Evolutionary conservation across 225 moss, liverwort and hornwort species (phyloP).

Genomic region (Pleurozium schreberi): DNA sequence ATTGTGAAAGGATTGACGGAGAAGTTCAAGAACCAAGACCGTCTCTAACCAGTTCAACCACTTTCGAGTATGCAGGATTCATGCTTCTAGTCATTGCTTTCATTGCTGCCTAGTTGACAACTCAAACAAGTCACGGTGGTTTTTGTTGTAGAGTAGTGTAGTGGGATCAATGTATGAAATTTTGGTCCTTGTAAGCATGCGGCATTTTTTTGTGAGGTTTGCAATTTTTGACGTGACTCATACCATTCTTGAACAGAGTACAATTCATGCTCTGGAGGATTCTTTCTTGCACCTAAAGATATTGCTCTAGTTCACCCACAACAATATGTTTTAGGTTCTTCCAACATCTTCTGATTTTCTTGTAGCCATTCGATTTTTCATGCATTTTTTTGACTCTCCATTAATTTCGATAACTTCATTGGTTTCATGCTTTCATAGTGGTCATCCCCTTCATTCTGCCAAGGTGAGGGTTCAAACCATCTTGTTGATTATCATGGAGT

Average conservation of each 20-base stretch:
- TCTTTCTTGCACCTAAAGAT: background rate
- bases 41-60: constrained; percentile 31
- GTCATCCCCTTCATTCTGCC: background rate
- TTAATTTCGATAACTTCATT: background rate
- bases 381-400: background rate
- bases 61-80: constrained; percentile 52
- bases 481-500: background rate
- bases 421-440: background rate
- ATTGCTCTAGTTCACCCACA: background rate
- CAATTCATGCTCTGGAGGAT: background rate
- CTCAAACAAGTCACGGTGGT: background rate
- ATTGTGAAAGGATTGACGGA: constrained; percentile 84
- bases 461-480: background rate
- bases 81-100: constrained; percentile 74
- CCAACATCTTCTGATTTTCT: background rate
- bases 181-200: background rate
- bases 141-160: background rate
- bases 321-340: background rate
- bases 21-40: constrained; percentile 55
- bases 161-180: background rate
- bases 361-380: background rate
- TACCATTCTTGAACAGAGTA: background rate
- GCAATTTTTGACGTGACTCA: background rate
- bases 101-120: constrained; percentile 42
- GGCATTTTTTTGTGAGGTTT: background rate